Evolutionary conservation across 257 asterid species (phyloP), one percentile per base, ranked within the genome.

Genomic region (Solanum verrucosum): DNA sequence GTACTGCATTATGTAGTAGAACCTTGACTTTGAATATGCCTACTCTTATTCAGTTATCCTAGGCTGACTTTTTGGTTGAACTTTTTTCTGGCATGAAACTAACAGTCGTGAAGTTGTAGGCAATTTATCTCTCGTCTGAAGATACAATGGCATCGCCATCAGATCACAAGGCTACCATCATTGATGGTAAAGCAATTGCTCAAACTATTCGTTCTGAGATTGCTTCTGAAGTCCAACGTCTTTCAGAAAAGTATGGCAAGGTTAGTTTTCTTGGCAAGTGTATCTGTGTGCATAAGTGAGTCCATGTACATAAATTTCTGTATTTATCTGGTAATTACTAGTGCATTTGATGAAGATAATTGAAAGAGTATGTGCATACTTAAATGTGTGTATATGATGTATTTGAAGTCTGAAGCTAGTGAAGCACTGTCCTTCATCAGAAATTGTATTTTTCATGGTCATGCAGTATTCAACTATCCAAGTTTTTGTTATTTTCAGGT

Each of bases 151-250:
- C 92, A 84, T 84, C 90, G 12, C 65, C 89, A 37, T 88, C 97
- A 85, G 95, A 94, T 89, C 95, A 91, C 49, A 90, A 89, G 87
- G 96, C 98, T 72, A 90, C 92, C 88, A 67, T 95, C 79, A 96
- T 96, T 91, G 95, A 96, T 60, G 99, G 99, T 90, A 96, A 96
- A 87, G 94, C 94, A 35, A 87, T 95, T 60, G 96, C 98, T 88
- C 94, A 93, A 87, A 90, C 96, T 71, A 94, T 95, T 90, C 93
- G 97, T 90, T 92, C 94, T 33, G 98, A 95, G 86, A 92, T 95
- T 85, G 93, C 96, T 34, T 88, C 87, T 35, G 95, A 95, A 87
- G 94, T 94, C 85, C 92, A 91, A 84, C 92, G 88, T 56, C 95
- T 94, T 84, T 92, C 94, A 23, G 88, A 93, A 86, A 93, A 92